phyloP scores from a whole-genome alignment of 192 early-diverging fungal species.

The Backusella tuberculispora region DNA sequence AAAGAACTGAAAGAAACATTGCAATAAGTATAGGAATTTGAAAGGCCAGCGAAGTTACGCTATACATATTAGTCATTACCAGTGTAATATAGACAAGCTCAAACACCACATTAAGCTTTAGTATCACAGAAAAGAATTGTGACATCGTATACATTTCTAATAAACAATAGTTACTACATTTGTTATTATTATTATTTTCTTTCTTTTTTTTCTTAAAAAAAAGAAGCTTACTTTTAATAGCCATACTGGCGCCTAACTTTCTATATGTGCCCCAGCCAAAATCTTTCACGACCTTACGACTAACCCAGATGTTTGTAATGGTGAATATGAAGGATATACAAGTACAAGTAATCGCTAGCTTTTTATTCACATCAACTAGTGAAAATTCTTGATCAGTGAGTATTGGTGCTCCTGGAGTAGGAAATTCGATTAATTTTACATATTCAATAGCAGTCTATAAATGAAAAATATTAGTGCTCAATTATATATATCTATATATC shows the following conservation, averaged over 20 bases:
- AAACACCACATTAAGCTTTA: not conserved
- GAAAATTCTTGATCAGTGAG: no score
- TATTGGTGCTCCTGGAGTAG: not conserved
- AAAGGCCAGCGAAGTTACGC: not conserved
- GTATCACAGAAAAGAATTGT: not conserved
- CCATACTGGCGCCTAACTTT: not conserved
- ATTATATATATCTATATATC: not conserved
- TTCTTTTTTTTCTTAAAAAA: no score
- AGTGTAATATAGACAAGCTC: not conserved
- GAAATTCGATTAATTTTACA: not conserved
- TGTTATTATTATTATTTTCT: no score
- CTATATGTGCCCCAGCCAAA: not conserved
- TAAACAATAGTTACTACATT: not conserved
- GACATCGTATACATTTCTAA: conserved; percentile 1
- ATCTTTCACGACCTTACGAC: not conserved
- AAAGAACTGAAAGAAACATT: no score
- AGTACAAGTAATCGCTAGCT: not conserved
- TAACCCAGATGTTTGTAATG: not conserved
- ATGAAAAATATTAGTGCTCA: not conserved
- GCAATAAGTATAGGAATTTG: no score
- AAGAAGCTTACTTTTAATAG: not conserved
- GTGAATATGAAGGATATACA: not conserved
- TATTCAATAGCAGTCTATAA: not conserved
- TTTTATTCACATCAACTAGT: not conserved
- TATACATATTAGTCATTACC: not conserved